Base-by-base conservation (phyloP, 352 stramenopile species). In the Phytophthora sansomeana region DNA sequence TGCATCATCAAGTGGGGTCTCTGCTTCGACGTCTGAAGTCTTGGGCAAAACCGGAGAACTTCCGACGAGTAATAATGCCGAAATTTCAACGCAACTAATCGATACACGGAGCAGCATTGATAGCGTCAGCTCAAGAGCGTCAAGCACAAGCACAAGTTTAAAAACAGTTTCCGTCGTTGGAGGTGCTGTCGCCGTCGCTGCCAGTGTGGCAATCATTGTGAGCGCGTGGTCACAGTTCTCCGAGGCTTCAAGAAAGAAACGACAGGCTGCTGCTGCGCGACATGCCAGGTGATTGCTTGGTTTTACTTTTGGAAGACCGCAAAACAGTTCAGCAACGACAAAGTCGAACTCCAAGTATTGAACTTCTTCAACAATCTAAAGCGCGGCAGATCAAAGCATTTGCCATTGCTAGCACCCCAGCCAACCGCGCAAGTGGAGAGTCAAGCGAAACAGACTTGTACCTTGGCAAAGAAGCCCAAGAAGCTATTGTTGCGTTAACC, bases 151-250 rank as follows among this genome's bases (percentile, higher is more conserved):
- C 26, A 64, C 57, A 47, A 79, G 74, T 16, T 59, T 92, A 39
- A 84, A 80, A 21, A 83, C 81, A 1, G 69, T 87, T 5, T 90
- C 80, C 0, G 78, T 90, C 1, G 75, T 95, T 14, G 87, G 87
- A 47, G 87, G 87, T 11, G 87, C 87, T 13, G 83, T 93, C 1
- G 85, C 82, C 4, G 81, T 95, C 2, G 85, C 85, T 29, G 87
- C 83, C 6, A 87, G 85, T 57, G 82, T 95, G 8, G 85, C 85
- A 5, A 60, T 95, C 35, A 84, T 89, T 8, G 83, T 95, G 41
- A 90, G 78, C 51, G 87, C 85, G 0, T 95, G 87, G 87, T 91
- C 83, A 16, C 81, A 91, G 44, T 93, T 87, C 65, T 91, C 81
- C 0, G 85, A 92, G 21, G 77, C 63, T 21, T 78, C 83, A 3